Evolutionary conservation across 176 grass and related monocot species (phyloP), one percentile per base, ranked within the genome.

Genomic region (Dendrocalamus sinicus): DNA sequence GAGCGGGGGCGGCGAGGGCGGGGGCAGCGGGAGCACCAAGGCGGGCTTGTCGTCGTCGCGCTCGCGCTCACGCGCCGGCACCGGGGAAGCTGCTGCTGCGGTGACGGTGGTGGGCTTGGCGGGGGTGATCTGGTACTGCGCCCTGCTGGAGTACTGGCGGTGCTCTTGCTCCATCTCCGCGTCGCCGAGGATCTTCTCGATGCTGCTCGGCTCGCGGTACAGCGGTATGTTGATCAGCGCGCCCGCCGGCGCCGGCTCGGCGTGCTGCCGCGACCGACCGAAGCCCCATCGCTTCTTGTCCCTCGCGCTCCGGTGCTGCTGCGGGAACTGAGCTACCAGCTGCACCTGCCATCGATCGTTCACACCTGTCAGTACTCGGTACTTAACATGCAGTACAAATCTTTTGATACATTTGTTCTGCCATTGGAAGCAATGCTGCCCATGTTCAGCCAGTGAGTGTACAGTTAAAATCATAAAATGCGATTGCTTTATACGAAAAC

Each of bases 131-230:
- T 90, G 84, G 85, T 85, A 91, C 78, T 91, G 91, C 57, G 86
- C 83, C 79, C 82, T 85, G 84, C 54, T 86, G 87, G 74, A 84
- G 82, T 89, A 77, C 67, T 81, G 79, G 60, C 85, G 85, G 51
- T 85, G 80, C 72, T 82, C 66, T 65, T 79, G 70, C 50, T 97
- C 94, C 84, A 75, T 94, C 30, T 99, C 96, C 8, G 88, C 90
- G 85, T 99, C 96, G 76, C 86, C 92, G 37, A 99, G 78, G 80
- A 99, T 99, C 85, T 96, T 94, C 83, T 99, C 96, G 89, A 96
- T 92, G 90, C 96, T 99, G 91, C 96, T 99, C 41, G 96, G 96
- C 84, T 96, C 86, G 68, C 94, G 91, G 88, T 87, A 91, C 83
- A 99, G 81, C 17, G 93, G 93, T 79, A 92, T 91, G 81, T 83